Base-by-base conservation (phyloP, 78 protist genomes). In the Dictyostelium intermedium region DNA sequence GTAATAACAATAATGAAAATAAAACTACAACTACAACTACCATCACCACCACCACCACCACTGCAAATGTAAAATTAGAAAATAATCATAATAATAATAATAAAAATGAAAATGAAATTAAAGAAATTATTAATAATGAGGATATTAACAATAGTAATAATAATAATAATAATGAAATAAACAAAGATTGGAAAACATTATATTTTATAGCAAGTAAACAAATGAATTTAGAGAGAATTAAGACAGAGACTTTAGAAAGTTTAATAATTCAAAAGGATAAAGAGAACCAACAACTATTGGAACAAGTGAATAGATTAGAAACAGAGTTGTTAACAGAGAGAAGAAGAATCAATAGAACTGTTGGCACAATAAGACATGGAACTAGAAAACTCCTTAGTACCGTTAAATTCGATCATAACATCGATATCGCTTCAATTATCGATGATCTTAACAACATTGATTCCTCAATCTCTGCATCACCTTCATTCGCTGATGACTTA, bases 361-460 rank as follows among this genome's bases (percentile, higher is more conserved):
- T 89, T 45, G 94, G 94, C 23, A 89, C 94, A 20, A 80, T 80
- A 5, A 37, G 87, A 80, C 35, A 43, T 11, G 82, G 87, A 1
- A 80, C 82, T 1, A 80, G 60, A 39, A 89, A 80, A 43, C 50
- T 89, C 18, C 23, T 77, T n/a, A n/a, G 39, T n/a, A 78, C 93
- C 0, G 47, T 89, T 34, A 87, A 87, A 69, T 37, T 78, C 3
- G 80, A 63, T 35, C 56, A 80, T 3, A 80, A 78, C 23, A 50
- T 80, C 20, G 94, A 89, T 34, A 16, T 89, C 30, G 84, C 94
- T 7, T 43, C 81, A 5, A 89, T 89, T 16, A 69, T 89, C 39
- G 87, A 89, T 3, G 94, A 89, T 32, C n/a, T 89, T 41, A 61
- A 81, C 11, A 66, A 80, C 25, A 60, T 89, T 11, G 94, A 89